Evolutionary conservation across 768 basidiomycete species (phyloP), one percentile per base, ranked within the genome.

Genomic region (Boletus vermiculosoides): DNA sequence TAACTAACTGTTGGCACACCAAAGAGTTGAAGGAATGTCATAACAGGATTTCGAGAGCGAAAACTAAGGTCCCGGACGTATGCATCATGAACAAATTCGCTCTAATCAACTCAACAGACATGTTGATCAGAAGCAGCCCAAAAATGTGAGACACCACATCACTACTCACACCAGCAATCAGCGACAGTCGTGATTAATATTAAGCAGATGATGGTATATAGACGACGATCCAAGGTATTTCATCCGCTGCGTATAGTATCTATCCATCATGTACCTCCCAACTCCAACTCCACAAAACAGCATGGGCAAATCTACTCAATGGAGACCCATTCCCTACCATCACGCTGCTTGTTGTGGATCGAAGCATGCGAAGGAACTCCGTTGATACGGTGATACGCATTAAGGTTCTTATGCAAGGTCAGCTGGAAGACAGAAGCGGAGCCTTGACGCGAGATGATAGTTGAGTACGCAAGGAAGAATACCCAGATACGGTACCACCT

Each of bases 341-440:
- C 71, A 18, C 67, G 67, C 16, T 69, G 30, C 54, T 78, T 81
- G 61, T 88, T 83, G 61, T 88, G 88, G 63, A 92, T 87, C 9
- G 87, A 88, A n/a, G 79, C 78, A 66, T 98, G 96, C 64, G 82
- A 90, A 18, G 82, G 76, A 28, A 96, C 84, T 31, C 92, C 94
- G 44, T 89, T 84, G 65, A 97, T 82, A 57, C 97, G 90, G 69
- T 93, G 94, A 78, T 87, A 98, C 0, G 87, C 92, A 69, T 98
- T 98, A 62, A 98, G 76, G 80, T 98, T 99, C 80, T 99, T 99
- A 81, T 98, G 96, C 59, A 95, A 75, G 5, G 95, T 98, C 69
- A 99, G 84, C 77, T 98, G 95, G 90, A 96, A 99, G 41, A 98
- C 89, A 0, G 93, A 91, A 8, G 90, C 85, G 13, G 87, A 79